phyloP scores from a whole-genome alignment of 148 eudicot genomes.

The Cornus florida region DNA sequence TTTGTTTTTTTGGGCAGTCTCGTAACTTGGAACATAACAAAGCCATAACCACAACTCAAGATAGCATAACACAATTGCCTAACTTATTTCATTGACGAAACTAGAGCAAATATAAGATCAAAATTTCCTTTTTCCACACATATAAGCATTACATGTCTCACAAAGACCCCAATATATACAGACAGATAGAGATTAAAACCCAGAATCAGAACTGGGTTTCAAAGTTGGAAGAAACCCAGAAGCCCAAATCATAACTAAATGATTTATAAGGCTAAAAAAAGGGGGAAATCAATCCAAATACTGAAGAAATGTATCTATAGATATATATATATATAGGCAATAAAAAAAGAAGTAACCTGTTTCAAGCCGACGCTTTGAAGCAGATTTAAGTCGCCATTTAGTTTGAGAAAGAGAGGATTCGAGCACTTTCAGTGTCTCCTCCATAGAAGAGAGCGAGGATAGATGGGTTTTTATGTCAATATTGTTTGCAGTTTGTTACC shows the following conservation, averaged over 20 bases:
- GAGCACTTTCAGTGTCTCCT: constrained; percentile 38
- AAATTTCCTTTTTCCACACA: neutral
- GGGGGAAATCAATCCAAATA: neutral
- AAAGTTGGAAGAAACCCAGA: neutral
- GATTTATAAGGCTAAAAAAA: neutral
- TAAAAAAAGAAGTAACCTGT: constrained; percentile 41
- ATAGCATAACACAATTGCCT: neutral
- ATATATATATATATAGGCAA: too few species aligned
- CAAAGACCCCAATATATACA: neutral
- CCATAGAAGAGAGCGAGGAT: neutral
- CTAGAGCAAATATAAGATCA: neutral
- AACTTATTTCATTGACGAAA: neutral
- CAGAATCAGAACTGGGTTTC: neutral
- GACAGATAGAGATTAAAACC: constrained; percentile 1
- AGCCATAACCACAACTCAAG: neutral
- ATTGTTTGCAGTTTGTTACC: neutral
- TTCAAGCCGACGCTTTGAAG: constrained; percentile 75
- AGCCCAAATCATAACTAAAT: neutral
- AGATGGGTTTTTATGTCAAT: neutral
- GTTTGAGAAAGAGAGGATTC: constrained; percentile 42
- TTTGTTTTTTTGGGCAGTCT: too few species aligned
- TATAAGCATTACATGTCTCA: neutral
- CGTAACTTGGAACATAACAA: too few species aligned
- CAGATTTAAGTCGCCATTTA: constrained; percentile 75
- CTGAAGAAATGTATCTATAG: too few species aligned